Evolutionary conservation across 768 basidiomycete species (phyloP).

Genomic region (Paxillus ammoniavirescens): DNA sequence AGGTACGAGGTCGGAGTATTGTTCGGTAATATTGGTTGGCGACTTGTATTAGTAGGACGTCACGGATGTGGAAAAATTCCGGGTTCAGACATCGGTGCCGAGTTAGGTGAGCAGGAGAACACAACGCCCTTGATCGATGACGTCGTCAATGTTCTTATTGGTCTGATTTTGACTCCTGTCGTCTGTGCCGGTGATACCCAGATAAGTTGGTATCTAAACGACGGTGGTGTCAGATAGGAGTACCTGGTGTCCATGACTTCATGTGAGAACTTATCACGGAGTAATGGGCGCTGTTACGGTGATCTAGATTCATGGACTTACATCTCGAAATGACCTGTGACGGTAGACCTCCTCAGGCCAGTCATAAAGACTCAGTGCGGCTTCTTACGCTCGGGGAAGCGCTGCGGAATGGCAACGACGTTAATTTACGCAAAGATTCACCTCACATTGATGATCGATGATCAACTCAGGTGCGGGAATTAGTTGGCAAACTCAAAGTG

Average conservation of each 20-base stretch:
- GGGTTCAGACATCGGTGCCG: constrained; percentile 4
- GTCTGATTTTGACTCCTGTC: neutral
- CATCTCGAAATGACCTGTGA: neutral
- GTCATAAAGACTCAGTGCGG: neutral
- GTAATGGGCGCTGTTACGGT: neutral
- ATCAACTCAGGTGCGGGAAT: neutral
- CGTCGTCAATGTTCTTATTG: neutral
- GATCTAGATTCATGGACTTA: neutral
- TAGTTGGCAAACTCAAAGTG: neutral
- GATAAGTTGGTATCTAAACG: neutral
- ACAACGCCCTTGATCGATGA: neutral
- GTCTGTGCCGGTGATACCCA: neutral
- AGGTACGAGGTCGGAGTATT: neutral
- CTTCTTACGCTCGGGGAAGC: neutral
- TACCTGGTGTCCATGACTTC: neutral
- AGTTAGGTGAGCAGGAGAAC: constrained; percentile 4
- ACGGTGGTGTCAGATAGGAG: neutral
- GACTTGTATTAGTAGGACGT: neutral
- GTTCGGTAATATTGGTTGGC: neutral
- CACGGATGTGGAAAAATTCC: neutral
- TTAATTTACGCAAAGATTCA: neutral
- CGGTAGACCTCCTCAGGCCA: neutral
- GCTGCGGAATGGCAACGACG: neutral
- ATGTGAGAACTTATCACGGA: neutral
- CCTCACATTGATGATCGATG: neutral